Conservation (phyloP, 2,329 filamentous ascomycete genomes). For the Aspergillus tubingensis region DNA sequence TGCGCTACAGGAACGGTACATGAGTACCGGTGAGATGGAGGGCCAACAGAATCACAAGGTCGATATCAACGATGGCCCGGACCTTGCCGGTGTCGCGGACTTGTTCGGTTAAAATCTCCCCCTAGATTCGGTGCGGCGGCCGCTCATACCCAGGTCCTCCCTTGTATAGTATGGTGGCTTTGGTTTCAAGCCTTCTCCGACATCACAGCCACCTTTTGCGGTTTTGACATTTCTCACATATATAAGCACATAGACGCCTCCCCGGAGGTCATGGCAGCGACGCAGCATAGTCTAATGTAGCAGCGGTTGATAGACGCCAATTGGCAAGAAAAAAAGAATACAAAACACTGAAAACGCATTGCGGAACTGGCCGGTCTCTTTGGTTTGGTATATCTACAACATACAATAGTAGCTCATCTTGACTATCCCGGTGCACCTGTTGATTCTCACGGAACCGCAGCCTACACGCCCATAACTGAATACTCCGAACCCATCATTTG, state of each 20-base stretch:
- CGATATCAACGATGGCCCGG: slow-evolving; percentile 50
- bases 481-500: slow-evolving; percentile 7
- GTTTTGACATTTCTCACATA: slow-evolving; percentile 5
- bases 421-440: slow-evolving; percentile 8
- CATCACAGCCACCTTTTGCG: slow-evolving; percentile 1
- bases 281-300: not conserved
- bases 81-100: slow-evolving; percentile 55
- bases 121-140: not conserved
- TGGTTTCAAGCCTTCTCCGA: not conserved
- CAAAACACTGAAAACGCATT: slow-evolving; percentile 14
- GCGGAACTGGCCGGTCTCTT: slow-evolving; percentile 30
- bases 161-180: slow-evolving; percentile 23
- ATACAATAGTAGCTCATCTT: slow-evolving; percentile 18
- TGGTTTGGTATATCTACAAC: slow-evolving; percentile 40
- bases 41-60: slow-evolving; percentile 43
- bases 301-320: not conserved
- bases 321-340: not conserved
- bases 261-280: not conserved
- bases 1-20: slow-evolving; percentile 46
- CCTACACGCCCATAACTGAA: not conserved
- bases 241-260: slow-evolving; percentile 5
- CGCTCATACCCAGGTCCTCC: not conserved
- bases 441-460: slow-evolving; percentile 3
- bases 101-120: slow-evolving; percentile 49
- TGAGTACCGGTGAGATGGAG: slow-evolving; percentile 47